phyloP scores from a whole-genome alignment of 1,139 yeast species.

The Yamadazyma triangularis region DNA sequence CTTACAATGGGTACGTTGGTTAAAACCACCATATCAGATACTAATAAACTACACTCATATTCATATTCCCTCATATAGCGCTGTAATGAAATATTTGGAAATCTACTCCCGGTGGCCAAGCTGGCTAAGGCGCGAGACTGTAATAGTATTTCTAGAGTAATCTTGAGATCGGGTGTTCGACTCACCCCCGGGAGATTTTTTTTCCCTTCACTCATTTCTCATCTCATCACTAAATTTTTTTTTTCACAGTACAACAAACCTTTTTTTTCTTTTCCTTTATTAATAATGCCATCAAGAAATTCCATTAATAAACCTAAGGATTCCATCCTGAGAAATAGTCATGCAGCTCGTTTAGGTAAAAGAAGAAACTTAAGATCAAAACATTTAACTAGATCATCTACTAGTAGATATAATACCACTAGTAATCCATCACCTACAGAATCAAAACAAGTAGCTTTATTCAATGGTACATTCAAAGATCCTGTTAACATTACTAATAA shows the following conservation, averaged over 20 bases:
- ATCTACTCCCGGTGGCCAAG: conserved; percentile 79
- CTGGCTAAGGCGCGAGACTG: conserved; percentile 83
- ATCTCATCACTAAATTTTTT: background rate
- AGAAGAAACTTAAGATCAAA: conserved; percentile 55
- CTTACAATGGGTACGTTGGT: too few relatives aligned
- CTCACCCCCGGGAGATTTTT: conserved; percentile 71
- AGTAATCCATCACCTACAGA: conserved; percentile 44
- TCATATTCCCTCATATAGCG: too few relatives aligned
- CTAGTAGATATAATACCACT: conserved; percentile 33
- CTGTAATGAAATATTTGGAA: too few relatives aligned
- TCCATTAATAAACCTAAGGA: conserved; percentile 77
- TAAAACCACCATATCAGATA: too few relatives aligned
- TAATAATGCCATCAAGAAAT: conserved; percentile 70
- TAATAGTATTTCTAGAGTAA: conserved; percentile 46
- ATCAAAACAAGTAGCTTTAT: conserved; percentile 63
- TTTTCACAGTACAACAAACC: too few relatives aligned
- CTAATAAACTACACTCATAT: too few relatives aligned
- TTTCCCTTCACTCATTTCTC: conserved; percentile 1
- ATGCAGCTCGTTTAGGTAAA: conserved; percentile 49
- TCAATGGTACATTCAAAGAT: conserved; percentile 36
- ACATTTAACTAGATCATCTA: conserved; percentile 42
- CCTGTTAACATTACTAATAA: conserved; percentile 48
- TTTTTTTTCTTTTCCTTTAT: background rate
- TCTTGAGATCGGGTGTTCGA: conserved; percentile 85
- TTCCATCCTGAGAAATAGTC: conserved; percentile 51